Percentiles rank a stretch among this genome's conserved stretches.
Evolutionary conservation across 192 early-diverging fungal genomes (phyloP).

Genomic region (Gonapodya prolifera): DNA sequence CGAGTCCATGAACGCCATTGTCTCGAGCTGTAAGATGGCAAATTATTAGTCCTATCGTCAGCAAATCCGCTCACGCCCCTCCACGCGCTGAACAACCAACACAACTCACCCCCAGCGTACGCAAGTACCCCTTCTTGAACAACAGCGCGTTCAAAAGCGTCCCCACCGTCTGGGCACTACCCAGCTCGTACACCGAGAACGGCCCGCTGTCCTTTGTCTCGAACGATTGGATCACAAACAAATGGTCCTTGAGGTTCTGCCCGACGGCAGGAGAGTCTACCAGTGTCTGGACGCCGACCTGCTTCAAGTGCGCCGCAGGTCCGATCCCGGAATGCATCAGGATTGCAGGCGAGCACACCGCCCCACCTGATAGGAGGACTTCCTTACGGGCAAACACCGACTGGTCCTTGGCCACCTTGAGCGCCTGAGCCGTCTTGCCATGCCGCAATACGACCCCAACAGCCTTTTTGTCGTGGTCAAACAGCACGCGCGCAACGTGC

Average conservation of each 20-base stretch:
- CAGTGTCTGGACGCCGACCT: conserved; percentile 8
- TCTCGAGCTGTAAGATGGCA: not conserved
- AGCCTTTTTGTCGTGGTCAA: not conserved
- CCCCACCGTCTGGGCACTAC: not conserved
- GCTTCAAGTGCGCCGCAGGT: not conserved
- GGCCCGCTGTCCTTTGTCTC: not conserved
- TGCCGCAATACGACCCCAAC: not conserved
- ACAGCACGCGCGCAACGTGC: not conserved
- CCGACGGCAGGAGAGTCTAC: conserved; percentile 22
- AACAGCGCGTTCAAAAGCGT: not conserved
- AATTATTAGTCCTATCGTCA: no score
- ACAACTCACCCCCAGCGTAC: not conserved
- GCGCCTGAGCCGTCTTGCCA: not conserved
- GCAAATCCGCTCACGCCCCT: no score
- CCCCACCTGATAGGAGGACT: conserved; percentile 23
- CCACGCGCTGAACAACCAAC: no score
- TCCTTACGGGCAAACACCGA: conserved; percentile 8
- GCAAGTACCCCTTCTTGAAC: not conserved
- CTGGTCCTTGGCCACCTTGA: not conserved
- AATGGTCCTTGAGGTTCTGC: conserved; percentile 15
- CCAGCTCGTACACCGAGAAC: not conserved
- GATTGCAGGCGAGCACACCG: conserved; percentile 16
- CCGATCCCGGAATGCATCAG: conserved; percentile 26
- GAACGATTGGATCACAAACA: not conserved
- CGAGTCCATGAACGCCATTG: not conserved